phyloP scores from a whole-genome alignment of 2,329 filamentous ascomycete species.

The Fusarium staphyleae region DNA sequence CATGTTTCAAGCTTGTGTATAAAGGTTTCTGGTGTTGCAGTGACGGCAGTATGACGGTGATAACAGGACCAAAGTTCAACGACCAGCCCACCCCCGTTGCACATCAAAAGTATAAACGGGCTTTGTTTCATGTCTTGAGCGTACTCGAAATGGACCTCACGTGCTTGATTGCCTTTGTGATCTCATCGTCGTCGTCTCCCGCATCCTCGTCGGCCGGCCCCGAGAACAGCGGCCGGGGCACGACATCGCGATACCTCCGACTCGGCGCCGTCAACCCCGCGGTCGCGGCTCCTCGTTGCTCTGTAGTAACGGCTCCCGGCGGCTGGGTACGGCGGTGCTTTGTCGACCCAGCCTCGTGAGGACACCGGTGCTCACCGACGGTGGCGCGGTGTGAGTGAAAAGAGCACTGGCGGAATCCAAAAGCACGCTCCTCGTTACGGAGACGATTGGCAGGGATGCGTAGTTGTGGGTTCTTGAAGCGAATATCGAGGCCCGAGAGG shows the following conservation, averaged over 20 bases:
- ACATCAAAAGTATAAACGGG: neutral
- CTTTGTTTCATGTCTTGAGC: slow-evolving; percentile 33
- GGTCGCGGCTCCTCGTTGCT: slow-evolving; percentile 23
- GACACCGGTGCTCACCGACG: slow-evolving; percentile 62
- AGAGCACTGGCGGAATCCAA: slow-evolving; percentile 67
- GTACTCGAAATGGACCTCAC: slow-evolving; percentile 45
- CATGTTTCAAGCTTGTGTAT: slow-evolving; percentile 13
- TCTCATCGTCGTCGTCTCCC: slow-evolving; percentile 43
- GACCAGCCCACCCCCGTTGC: neutral
- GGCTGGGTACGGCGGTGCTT: slow-evolving; percentile 23
- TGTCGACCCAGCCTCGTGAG: slow-evolving; percentile 46
- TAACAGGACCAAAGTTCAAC: slow-evolving; percentile 22
- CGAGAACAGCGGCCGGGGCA: slow-evolving; percentile 43
- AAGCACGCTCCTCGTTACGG: slow-evolving; percentile 62
- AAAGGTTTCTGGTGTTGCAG: neutral
- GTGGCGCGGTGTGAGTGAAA: slow-evolving; percentile 65
- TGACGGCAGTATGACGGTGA: slow-evolving; percentile 16
- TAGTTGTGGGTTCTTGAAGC: slow-evolving; percentile 67
- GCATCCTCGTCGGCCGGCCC: slow-evolving; percentile 32
- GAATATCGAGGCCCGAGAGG: slow-evolving; percentile 57
- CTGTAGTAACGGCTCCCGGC: slow-evolving; percentile 1
- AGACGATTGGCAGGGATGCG: slow-evolving; percentile 63
- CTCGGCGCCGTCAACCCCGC: slow-evolving; percentile 34
- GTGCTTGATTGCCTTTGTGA: slow-evolving; percentile 42
- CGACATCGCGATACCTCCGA: slow-evolving; percentile 31